phyloP scores from a whole-genome alignment of 208 protist genomes.

The Phytomonas francai region DNA sequence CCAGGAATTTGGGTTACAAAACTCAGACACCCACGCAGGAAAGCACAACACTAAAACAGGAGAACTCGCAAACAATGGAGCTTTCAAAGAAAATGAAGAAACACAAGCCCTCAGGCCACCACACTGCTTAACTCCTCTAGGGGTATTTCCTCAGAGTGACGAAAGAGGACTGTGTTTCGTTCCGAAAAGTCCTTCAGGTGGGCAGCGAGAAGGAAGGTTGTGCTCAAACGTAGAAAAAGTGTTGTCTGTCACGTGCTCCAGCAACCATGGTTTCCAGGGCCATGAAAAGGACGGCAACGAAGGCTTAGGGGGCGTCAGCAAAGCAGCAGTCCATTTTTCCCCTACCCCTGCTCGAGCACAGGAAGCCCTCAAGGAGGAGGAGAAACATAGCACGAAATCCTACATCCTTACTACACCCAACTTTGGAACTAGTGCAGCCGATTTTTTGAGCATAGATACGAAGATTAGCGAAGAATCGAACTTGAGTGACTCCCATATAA shows the following conservation, averaged over 20 bases:
- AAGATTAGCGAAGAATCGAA: background rate
- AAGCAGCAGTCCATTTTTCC: background rate
- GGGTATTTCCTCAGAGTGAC: background rate
- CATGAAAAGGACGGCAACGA: background rate
- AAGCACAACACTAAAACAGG: background rate
- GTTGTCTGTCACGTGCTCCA: background rate
- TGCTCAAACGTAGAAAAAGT: background rate
- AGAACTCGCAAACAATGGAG: background rate
- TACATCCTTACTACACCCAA: background rate
- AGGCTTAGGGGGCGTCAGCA: background rate
- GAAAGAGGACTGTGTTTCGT: background rate
- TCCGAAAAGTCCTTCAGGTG: background rate
- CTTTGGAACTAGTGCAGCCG: background rate
- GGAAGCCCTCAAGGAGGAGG: background rate
- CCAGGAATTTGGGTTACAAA: background rate
- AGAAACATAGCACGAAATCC: background rate
- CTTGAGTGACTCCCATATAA: background rate
- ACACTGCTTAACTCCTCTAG: background rate
- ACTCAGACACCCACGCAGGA: background rate
- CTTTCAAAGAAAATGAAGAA: background rate
- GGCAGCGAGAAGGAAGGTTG: background rate
- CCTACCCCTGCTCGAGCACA: background rate
- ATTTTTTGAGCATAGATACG: background rate
- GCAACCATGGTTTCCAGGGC: background rate
- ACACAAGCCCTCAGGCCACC: background rate